Evolutionary conservation across 2,329 filamentous ascomycete species (phyloP).

Genomic region (Colletotrichum sp.): DNA sequence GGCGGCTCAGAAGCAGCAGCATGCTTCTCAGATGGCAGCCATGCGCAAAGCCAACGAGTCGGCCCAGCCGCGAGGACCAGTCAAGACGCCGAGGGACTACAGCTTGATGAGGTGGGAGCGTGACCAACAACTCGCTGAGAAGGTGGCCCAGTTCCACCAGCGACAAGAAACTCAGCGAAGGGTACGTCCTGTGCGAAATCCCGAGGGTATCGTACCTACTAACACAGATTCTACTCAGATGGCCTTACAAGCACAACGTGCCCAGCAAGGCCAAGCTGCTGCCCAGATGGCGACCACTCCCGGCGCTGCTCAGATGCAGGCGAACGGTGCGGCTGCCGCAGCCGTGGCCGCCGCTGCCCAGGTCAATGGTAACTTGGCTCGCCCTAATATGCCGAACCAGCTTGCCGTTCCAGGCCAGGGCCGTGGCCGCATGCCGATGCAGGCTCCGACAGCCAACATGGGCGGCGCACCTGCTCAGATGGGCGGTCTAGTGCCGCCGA

Average conservation of each 20-base stretch:
- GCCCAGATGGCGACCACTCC: slow-evolving; percentile 50
- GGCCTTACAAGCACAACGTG: slow-evolving; percentile 52
- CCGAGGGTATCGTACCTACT: background rate
- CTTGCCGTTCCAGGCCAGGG: slow-evolving; percentile 50
- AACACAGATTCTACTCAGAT: slow-evolving; percentile 32
- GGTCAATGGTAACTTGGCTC: slow-evolving; percentile 35
- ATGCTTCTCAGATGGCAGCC: slow-evolving; percentile 76
- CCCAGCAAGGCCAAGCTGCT: slow-evolving; percentile 42
- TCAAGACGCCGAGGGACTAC: slow-evolving; percentile 87
- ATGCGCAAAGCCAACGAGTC: slow-evolving; percentile 81
- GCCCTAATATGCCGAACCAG: slow-evolving; percentile 49
- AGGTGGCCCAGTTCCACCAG: slow-evolving; percentile 59
- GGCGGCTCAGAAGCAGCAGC: slow-evolving; percentile 83
- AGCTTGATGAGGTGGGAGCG: slow-evolving; percentile 88
- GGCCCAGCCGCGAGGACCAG: slow-evolving; percentile 51
- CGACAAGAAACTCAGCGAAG: slow-evolving; percentile 66
- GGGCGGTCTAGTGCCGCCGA: slow-evolving; percentile 55
- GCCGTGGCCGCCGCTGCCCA: background rate
- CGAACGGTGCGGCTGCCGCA: slow-evolving; percentile 27
- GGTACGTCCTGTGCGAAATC: slow-evolving; percentile 44
- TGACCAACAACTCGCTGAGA: slow-evolving; percentile 71
- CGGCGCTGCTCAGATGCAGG: slow-evolving; percentile 27
- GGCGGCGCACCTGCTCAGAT: slow-evolving; percentile 53
- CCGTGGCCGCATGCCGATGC: slow-evolving; percentile 59
- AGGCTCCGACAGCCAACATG: slow-evolving; percentile 58